phyloP scores from a whole-genome alignment of 2,329 filamentous ascomycete genomes.

The Karstenula rhodostoma region DNA sequence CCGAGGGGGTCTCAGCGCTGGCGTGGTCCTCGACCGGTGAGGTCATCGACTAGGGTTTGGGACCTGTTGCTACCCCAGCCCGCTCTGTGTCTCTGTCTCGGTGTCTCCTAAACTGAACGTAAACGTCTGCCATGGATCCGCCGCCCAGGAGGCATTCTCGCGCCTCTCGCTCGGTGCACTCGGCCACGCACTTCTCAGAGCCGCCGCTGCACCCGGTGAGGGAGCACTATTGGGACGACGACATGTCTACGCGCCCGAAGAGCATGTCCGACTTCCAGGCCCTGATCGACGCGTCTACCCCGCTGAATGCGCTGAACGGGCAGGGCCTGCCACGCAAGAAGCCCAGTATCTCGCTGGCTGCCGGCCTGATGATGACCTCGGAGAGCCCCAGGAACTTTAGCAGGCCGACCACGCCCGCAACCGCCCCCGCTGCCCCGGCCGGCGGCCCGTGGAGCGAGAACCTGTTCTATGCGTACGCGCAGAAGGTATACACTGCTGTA shows the following conservation, averaged over 20 bases:
- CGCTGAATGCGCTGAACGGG: slow-evolving; percentile 21
- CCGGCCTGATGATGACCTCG: slow-evolving; percentile 46
- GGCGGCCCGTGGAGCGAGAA: slow-evolving; percentile 22
- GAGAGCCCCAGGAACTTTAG: slow-evolving; percentile 28
- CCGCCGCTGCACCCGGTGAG: not conserved
- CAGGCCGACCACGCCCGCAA: slow-evolving; percentile 28
- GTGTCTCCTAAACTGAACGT: too few relatives aligned
- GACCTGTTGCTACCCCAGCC: slow-evolving; percentile 25
- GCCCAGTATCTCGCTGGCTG: slow-evolving; percentile 44
- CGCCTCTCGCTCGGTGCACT: slow-evolving; percentile 6
- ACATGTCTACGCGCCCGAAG: slow-evolving; percentile 39
- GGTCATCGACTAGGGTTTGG: slow-evolving; percentile 47
- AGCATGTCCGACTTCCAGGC: slow-evolving; percentile 47
- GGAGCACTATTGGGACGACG: slow-evolving; percentile 1
- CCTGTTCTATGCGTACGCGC: slow-evolving; percentile 48
- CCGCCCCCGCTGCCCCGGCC: slow-evolving; percentile 22
- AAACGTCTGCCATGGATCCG: slow-evolving; percentile 8
- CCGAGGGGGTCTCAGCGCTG: not conserved
- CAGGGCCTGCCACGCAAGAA: slow-evolving; percentile 37
- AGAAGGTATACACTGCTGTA: slow-evolving; percentile 35
- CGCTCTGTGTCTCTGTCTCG: slow-evolving; percentile 21
- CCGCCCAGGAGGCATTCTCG: slow-evolving; percentile 11
- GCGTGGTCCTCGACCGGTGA: slow-evolving; percentile 27
- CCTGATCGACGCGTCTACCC: slow-evolving; percentile 40
- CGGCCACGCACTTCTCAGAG: slow-evolving; percentile 12